phyloP scores from a whole-genome alignment of 352 stramenopile genomes.

The Phytopythium sindhum region DNA sequence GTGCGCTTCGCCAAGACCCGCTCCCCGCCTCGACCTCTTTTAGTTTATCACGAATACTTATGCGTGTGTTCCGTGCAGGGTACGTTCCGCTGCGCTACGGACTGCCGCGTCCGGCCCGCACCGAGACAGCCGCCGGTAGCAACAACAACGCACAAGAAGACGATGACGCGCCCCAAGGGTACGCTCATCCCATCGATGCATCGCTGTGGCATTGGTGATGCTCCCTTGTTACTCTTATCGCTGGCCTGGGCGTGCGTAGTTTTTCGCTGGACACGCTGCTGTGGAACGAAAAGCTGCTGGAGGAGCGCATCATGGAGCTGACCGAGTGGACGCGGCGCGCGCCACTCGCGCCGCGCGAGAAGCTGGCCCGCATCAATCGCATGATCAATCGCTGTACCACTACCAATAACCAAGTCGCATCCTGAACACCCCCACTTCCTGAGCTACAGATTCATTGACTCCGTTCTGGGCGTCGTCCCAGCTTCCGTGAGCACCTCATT shows the following conservation, averaged over 20 bases:
- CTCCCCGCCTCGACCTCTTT: not conserved
- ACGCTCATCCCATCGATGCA: not conserved
- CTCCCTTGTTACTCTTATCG: too few species aligned
- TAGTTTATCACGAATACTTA: not conserved
- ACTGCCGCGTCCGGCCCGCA: slow-evolving; percentile 14
- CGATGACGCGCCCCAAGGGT: slow-evolving; percentile 31
- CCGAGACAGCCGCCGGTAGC: slow-evolving; percentile 6
- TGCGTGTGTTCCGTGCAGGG: slow-evolving; percentile 18
- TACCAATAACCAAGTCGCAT: slow-evolving; percentile 28
- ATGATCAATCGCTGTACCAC: slow-evolving; percentile 58
- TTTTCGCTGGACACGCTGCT: slow-evolving; percentile 73
- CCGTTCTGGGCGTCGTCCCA: too few species aligned
- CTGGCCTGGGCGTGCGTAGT: slow-evolving; percentile 18
- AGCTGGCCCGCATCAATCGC: slow-evolving; percentile 63
- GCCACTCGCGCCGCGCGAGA: slow-evolving; percentile 51
- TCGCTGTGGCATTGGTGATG: not conserved
- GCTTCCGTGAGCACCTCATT: too few species aligned
- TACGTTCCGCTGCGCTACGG: slow-evolving; percentile 59
- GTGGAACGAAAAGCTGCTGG: slow-evolving; percentile 62
- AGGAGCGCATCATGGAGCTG: slow-evolving; percentile 58
- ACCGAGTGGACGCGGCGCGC: slow-evolving; percentile 57
- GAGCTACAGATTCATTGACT: not conserved
- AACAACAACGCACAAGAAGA: slow-evolving; percentile 15
- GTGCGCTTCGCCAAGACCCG: slow-evolving; percentile 13
- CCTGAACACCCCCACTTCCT: not conserved